A percentile compares a stretch with the other conserved stretches of the same genome.
Evolutionary conservation across 345 rosid species (phyloP).

Genomic region (Rubroshorea leprosula): DNA sequence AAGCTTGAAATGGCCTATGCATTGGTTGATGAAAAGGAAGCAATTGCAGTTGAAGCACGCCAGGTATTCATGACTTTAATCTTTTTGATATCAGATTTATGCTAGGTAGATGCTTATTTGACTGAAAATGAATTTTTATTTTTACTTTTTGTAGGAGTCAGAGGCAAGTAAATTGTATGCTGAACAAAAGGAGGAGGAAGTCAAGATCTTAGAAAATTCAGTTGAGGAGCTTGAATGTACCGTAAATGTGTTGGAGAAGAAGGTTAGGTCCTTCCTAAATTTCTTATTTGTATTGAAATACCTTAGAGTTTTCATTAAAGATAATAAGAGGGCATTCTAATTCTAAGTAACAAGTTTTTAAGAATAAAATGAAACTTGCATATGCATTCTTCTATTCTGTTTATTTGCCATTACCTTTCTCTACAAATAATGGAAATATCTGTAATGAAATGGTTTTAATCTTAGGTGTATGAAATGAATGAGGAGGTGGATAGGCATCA

Average conservation of each 20-base stretch:
- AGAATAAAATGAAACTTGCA: neutral
- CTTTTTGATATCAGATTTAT: slow-evolving; percentile 1
- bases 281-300: too few relatives aligned
- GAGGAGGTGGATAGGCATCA: slow-evolving; percentile 76
- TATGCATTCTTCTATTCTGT: too few relatives aligned
- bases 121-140: slow-evolving; percentile 5
- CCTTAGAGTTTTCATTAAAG: too few relatives aligned
- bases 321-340: neutral
- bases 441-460: slow-evolving; percentile 19
- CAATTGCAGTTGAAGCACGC: slow-evolving; percentile 71
- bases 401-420: too few relatives aligned
- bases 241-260: slow-evolving; percentile 71
- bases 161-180: slow-evolving; percentile 71
- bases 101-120: neutral
- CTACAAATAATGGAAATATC: neutral
- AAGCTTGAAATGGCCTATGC: slow-evolving; percentile 64
- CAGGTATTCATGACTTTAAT: slow-evolving; percentile 37
- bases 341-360: neutral
- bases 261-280: slow-evolving; percentile 48
- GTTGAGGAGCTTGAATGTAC: slow-evolving; percentile 89
- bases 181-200: slow-evolving; percentile 90
- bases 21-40: slow-evolving; percentile 84
- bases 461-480: slow-evolving; percentile 79
- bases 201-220: slow-evolving; percentile 75
- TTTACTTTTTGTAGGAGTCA: slow-evolving; percentile 42